A percentile compares a stretch with the other conserved stretches of the same genome.
Evolutionary conservation across 2,329 filamentous ascomycete species (phyloP).

Genomic region (Colletotrichum echinochloae): DNA sequence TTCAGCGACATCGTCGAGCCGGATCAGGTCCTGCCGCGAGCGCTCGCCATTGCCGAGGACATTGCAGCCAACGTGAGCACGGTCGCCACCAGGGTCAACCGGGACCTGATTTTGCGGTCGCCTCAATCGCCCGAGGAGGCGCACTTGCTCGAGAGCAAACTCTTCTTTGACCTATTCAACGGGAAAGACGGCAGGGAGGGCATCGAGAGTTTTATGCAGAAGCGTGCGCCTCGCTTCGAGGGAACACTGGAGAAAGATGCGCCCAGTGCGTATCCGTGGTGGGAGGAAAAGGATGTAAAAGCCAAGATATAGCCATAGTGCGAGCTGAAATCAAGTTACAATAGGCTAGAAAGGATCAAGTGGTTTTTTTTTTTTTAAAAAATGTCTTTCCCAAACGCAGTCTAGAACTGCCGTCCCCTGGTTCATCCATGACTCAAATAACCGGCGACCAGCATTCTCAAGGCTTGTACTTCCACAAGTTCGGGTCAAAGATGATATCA

Average conservation of each 20-base stretch:
- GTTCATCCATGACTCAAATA: neutral
- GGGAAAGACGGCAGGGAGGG: slow-evolving; percentile 74
- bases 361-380: too few species aligned
- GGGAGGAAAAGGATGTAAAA: slow-evolving; percentile 61
- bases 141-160: slow-evolving; percentile 75
- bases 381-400: neutral
- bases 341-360: slow-evolving; percentile 1
- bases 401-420: neutral
- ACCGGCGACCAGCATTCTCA: slow-evolving; percentile 5
- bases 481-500: slow-evolving; percentile 72
- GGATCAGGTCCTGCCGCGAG: slow-evolving; percentile 71
- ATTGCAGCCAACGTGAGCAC: slow-evolving; percentile 74
- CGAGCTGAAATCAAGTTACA: neutral
- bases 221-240: slow-evolving; percentile 71
- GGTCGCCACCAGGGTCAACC: slow-evolving; percentile 74
- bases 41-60: slow-evolving; percentile 74
- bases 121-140: slow-evolving; percentile 73
- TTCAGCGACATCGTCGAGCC: slow-evolving; percentile 75
- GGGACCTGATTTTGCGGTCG: slow-evolving; percentile 76
- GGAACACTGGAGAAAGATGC: slow-evolving; percentile 71
- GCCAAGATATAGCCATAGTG: slow-evolving; percentile 41
- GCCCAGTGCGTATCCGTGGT: slow-evolving; percentile 75
- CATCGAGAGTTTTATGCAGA: slow-evolving; percentile 76
- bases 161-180: slow-evolving; percentile 72
- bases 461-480: slow-evolving; percentile 66